Percentiles rank a stretch among this genome's conserved stretches.
Conservation (phyloP, 2,329 filamentous ascomycete genomes). For the Venturia nashicola region DNA sequence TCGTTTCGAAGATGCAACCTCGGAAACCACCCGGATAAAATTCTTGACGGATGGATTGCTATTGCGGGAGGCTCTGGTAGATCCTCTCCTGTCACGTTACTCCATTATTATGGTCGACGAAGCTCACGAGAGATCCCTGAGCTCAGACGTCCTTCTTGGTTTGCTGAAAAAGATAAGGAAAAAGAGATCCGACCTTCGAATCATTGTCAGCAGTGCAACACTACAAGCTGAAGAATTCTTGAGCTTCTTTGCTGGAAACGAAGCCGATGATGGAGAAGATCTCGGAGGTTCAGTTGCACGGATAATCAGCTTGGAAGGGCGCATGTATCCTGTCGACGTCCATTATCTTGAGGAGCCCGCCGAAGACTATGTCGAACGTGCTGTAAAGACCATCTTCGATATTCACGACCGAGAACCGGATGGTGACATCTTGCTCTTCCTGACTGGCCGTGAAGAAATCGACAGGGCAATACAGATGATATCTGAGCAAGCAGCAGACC, state of each 20-base stretch:
- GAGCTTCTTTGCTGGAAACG: slow-evolving; percentile 54
- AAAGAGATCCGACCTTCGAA: slow-evolving; percentile 66
- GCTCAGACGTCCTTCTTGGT: slow-evolving; percentile 81
- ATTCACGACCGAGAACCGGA: slow-evolving; percentile 68
- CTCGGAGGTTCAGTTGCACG: slow-evolving; percentile 35
- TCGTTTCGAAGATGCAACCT: slow-evolving; percentile 82
- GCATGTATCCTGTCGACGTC: slow-evolving; percentile 78
- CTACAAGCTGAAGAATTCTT: slow-evolving; percentile 80
- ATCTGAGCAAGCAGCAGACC: slow-evolving; percentile 53
- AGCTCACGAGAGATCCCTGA: slow-evolving; percentile 86
- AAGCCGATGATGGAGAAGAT: slow-evolving; percentile 17
- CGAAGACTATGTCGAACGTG: slow-evolving; percentile 77
- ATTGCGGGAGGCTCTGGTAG: slow-evolving; percentile 81
- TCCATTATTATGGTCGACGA: slow-evolving; percentile 97
- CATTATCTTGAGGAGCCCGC: slow-evolving; percentile 67
- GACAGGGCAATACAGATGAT: slow-evolving; percentile 70
- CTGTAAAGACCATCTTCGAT: slow-evolving; percentile 71
- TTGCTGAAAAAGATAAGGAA: slow-evolving; percentile 82
- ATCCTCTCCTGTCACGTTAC: slow-evolving; percentile 81
- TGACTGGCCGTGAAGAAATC: slow-evolving; percentile 90
- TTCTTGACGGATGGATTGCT: slow-evolving; percentile 91
- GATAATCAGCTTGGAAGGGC: slow-evolving; percentile 77
- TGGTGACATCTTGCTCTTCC: slow-evolving; percentile 82
- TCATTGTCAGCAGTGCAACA: slow-evolving; percentile 89
- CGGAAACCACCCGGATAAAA: slow-evolving; percentile 74